phyloP scores from a whole-genome alignment of 495 filamentous ascomycete genomes.

The Zalerion maritima region DNA sequence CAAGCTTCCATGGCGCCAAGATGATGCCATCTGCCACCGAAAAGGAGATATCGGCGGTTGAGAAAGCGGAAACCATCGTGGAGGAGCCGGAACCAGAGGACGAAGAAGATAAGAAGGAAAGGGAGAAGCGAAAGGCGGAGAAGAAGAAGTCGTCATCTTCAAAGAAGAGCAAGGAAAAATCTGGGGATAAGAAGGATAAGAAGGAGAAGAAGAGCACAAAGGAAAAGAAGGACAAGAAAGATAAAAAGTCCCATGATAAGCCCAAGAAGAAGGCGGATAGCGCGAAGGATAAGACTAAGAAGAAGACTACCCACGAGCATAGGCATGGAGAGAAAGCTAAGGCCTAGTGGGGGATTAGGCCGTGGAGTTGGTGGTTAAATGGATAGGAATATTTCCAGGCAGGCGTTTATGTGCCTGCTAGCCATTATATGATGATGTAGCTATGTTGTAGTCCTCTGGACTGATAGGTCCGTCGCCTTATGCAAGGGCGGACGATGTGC shows the following conservation, averaged over 20 bases:
- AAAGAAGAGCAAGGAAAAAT: slow-evolving; percentile 13
- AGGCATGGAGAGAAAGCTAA: no score
- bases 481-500: no score
- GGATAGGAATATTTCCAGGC: no score
- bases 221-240: slow-evolving; percentile 4
- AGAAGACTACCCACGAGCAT: no score
- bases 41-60: slow-evolving; percentile 24
- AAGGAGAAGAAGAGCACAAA: slow-evolving; percentile 2
- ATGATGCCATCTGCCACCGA: slow-evolving; percentile 12
- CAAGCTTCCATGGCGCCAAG: slow-evolving; percentile 16
- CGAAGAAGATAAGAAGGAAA: slow-evolving; percentile 10
- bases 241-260: no score
- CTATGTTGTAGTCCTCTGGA: no score
- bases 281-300: no score
- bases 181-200: slow-evolving; percentile 8
- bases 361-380: no score
- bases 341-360: no score
- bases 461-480: no score
- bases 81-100: slow-evolving; percentile 16
- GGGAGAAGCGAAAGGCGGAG: slow-evolving; percentile 7
- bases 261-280: slow-evolving; percentile 7
- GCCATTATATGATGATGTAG: no score
- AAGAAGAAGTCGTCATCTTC: slow-evolving; percentile 10
- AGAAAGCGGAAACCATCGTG: slow-evolving; percentile 22
- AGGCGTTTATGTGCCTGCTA: no score